Percentiles rank a stretch among this genome's conserved stretches.
phyloP scores from a whole-genome alignment of 345 rosid species.

The Linum tenue region DNA sequence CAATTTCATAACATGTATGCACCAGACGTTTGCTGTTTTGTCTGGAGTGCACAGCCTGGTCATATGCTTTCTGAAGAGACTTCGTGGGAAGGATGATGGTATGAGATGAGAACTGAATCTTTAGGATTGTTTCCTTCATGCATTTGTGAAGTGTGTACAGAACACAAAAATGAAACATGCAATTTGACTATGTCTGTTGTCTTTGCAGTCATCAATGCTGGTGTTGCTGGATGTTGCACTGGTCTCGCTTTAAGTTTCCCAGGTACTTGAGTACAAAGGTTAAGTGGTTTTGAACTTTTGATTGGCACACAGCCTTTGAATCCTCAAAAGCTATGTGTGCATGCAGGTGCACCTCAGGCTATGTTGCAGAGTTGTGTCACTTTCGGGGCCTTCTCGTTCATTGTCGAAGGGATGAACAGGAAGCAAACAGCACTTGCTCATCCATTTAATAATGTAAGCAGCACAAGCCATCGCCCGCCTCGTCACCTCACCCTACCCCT shows the following conservation, averaged over 20 bases:
- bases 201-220: slow-evolving; percentile 69
- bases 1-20: not conserved
- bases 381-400: slow-evolving; percentile 75
- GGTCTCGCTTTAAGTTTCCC: slow-evolving; percentile 83
- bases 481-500: slow-evolving; percentile 32
- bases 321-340: not conserved
- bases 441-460: slow-evolving; percentile 31
- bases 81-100: slow-evolving; percentile 93
- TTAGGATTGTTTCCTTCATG: not conserved
- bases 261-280: slow-evolving; percentile 26
- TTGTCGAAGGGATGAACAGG: slow-evolving; percentile 69
- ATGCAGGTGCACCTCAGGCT: slow-evolving; percentile 63
- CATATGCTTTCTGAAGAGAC: slow-evolving; percentile 56
- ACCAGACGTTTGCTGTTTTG: slow-evolving; percentile 56
- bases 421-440: slow-evolving; percentile 75
- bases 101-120: slow-evolving; percentile 9
- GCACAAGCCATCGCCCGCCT: slow-evolving; percentile 13
- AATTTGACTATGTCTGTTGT: slow-evolving; percentile 3
- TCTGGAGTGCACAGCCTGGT: slow-evolving; percentile 72
- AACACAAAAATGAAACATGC: slow-evolving; percentile 1
- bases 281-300: not conserved
- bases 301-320: no score
- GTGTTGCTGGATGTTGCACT: slow-evolving; percentile 89
- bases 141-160: not conserved
- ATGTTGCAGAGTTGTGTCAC: slow-evolving; percentile 72